These are phyloP conservation scores for Excoecaria agallocha DNA, from an alignment of 345 rosid species.

Conservation along the genomic window DNA sequence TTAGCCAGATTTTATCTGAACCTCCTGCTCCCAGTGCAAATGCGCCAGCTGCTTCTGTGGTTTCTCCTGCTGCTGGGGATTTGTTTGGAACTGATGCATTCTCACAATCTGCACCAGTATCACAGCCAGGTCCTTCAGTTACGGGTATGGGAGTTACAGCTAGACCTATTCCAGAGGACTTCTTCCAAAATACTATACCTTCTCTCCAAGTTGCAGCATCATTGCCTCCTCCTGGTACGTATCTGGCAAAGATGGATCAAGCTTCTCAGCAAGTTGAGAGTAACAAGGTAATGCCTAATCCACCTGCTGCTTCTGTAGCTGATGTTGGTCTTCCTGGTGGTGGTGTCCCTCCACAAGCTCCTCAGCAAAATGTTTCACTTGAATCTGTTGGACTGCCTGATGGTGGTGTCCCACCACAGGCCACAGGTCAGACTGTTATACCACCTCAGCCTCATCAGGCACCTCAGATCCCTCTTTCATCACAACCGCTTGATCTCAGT, in stretches of 20 bases:
- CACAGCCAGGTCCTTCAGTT: conserved; percentile 53
- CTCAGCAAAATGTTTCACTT: conserved; percentile 47
- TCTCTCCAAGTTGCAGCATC: conserved; percentile 84
- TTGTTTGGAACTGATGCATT: conserved; percentile 61
- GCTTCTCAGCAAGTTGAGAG: conserved; percentile 46
- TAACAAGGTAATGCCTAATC: conserved; percentile 37
- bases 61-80: conserved; percentile 60
- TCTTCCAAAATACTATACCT: conserved; percentile 85
- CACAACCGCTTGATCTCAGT: conserved; percentile 93
- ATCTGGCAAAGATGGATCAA: conserved; percentile 69
- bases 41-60: conserved; percentile 36
- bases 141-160: conserved; percentile 48
- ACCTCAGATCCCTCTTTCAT: conserved; percentile 46
- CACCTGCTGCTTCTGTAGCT: conserved; percentile 39
- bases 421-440: conserved; percentile 38
- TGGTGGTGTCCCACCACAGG: conserved; percentile 85
- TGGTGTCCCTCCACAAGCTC: conserved; percentile 61
- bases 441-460: conserved; percentile 44
- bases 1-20: conserved; percentile 52
- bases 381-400: conserved; percentile 72
- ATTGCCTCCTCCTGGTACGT: conserved; percentile 86
- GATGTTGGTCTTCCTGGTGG: conserved; percentile 76
- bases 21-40: conserved; percentile 38
- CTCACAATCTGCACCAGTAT: conserved; percentile 41
- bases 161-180: conserved; percentile 89